phyloP scores from a whole-genome alignment of 768 basidiomycete species.

The Tephrocybe sp. region DNA sequence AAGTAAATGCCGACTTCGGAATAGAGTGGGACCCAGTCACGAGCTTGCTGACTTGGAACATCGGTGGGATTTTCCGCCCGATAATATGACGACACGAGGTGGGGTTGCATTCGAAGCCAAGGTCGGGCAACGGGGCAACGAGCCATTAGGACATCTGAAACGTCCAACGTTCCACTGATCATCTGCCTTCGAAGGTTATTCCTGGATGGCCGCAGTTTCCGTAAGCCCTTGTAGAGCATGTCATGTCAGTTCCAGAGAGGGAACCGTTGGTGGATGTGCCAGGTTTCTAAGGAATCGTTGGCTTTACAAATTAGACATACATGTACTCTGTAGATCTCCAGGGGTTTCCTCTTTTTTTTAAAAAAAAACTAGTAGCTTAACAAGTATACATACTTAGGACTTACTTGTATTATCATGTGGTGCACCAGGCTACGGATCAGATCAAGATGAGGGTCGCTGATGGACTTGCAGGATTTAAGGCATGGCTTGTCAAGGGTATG shows the following conservation, averaged over 20 bases:
- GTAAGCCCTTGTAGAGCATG: background rate
- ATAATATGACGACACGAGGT: background rate
- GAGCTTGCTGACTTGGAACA: background rate
- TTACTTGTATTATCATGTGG: no score
- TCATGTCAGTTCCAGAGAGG: background rate
- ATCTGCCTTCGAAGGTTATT: conserved; percentile 6
- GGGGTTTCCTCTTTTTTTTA: background rate
- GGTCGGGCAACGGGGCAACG: no score
- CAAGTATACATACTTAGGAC: no score
- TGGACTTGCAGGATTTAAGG: background rate
- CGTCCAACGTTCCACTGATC: conserved; percentile 2
- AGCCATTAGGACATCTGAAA: background rate
- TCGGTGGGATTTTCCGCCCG: conserved; percentile 2
- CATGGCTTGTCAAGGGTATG: background rate
- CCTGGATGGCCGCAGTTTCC: conserved; percentile 2
- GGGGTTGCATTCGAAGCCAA: no score
- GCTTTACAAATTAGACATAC: no score
- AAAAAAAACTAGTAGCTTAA: no score
- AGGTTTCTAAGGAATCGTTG: no score
- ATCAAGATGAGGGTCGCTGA: conserved; percentile 1
- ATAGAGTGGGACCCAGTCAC: background rate
- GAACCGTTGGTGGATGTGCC: no score
- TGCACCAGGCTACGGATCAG: no score
- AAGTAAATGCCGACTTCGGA: conserved; percentile 5
- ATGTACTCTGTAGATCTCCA: no score